Evolutionary conservation across 1,284 basidiomycete genomes (phyloP).

Genomic region (Coriolopsis trogii): DNA sequence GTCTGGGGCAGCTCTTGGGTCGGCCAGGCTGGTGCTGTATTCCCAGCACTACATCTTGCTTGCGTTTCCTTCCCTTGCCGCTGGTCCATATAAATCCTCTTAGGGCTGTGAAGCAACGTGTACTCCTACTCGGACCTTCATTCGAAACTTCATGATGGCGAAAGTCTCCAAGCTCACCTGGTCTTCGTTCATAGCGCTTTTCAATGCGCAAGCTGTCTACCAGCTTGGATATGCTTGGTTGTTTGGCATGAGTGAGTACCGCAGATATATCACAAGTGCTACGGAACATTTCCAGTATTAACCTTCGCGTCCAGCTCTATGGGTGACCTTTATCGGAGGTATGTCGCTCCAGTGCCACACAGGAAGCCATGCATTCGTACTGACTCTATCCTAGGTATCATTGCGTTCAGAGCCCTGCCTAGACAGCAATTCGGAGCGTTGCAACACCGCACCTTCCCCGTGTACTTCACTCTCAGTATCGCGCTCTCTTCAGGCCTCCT

Average conservation of each 20-base stretch:
- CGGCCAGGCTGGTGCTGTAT: background rate
- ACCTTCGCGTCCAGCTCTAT: constrained; percentile 47
- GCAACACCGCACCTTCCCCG: constrained; percentile 74
- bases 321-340: constrained; percentile 73
- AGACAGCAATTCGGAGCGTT: constrained; percentile 77
- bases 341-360: constrained; percentile 14
- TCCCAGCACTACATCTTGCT: constrained; percentile 16
- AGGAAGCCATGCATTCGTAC: background rate
- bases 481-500: constrained; percentile 58
- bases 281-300: background rate
- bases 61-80: constrained; percentile 7
- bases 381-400: constrained; percentile 45
- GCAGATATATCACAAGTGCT: background rate
- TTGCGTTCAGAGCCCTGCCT: constrained; percentile 62
- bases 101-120: background rate
- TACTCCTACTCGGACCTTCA: background rate
- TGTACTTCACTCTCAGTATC: constrained; percentile 73
- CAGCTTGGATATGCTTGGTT: constrained; percentile 60
- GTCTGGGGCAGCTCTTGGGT: background rate
- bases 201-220: constrained; percentile 53
- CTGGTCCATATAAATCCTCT: background rate
- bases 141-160: constrained; percentile 11
- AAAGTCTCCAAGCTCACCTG: constrained; percentile 38
- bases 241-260: constrained; percentile 67
- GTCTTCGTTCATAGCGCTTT: constrained; percentile 41